A percentile compares a stretch with the other conserved stretches of the same genome.
Conservation (phyloP, 23 red algal species). For the Cyanidiococcus yangmingshanensis region DNA sequence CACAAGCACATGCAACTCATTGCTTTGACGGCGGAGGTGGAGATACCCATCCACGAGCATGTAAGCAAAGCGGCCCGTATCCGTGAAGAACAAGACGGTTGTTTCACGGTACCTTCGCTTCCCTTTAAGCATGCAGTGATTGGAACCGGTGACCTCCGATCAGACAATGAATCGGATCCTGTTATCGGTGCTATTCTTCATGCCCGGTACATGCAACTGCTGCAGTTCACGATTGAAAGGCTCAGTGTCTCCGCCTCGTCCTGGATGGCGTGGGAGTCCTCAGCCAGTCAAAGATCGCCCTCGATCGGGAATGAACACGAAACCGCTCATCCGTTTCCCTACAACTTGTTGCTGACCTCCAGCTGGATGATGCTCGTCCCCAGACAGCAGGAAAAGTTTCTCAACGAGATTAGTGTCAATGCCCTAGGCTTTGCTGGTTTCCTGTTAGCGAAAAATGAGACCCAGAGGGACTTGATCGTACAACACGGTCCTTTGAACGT, state of each 20-base stretch:
- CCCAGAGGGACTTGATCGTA: conserved; percentile 6
- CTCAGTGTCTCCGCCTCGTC: neutral
- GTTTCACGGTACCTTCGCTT: neutral
- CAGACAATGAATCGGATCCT: neutral
- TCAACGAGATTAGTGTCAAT: conserved; percentile 57
- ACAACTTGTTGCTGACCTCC: conserved; percentile 59
- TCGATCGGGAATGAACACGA: neutral
- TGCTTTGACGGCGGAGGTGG: neutral
- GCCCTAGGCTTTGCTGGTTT: conserved; percentile 56
- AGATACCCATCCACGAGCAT: neutral
- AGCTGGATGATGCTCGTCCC: conserved; percentile 76
- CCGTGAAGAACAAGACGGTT: neutral
- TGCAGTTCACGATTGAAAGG: neutral
- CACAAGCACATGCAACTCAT: conserved; percentile 89
- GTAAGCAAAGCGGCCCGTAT: neutral
- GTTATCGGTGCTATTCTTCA: neutral
- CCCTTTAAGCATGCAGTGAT: conserved; percentile 16
- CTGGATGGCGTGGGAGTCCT: neutral
- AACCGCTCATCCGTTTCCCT: conserved; percentile 38
- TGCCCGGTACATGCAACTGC: neutral
- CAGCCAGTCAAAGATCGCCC: neutral
- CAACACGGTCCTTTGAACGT: neutral
- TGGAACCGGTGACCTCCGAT: neutral
- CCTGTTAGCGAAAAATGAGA: conserved; percentile 42
- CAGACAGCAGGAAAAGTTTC: conserved; percentile 44